Evolutionary conservation across 306 rosid genomes (phyloP).

Genomic region (Dryas alaskensis): DNA sequence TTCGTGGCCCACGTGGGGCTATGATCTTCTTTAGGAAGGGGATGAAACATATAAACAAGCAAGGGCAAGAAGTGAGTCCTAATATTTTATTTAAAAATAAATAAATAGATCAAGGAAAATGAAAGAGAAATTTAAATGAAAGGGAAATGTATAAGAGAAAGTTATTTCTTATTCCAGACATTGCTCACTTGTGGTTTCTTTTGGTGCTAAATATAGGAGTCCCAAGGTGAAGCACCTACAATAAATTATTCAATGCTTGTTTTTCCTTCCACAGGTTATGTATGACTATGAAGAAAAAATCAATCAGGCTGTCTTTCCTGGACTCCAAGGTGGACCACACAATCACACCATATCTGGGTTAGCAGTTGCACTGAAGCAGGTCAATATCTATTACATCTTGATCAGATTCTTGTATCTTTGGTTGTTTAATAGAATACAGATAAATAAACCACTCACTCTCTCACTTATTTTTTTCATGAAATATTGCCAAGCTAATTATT

Average conservation of each 20-base stretch:
- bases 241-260: conserved; percentile 21
- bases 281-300: conserved; percentile 81
- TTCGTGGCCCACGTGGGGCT: conserved; percentile 98
- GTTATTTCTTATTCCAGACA: not conserved
- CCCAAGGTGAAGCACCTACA: conserved; percentile 24
- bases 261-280: conserved; percentile 48
- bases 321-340: conserved; percentile 98
- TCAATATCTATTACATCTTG: conserved; percentile 17
- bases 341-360: conserved; percentile 84
- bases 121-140: not conserved
- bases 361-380: conserved; percentile 94
- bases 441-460: too few species aligned
- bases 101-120: not conserved
- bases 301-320: conserved; percentile 93
- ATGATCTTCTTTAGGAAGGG: conserved; percentile 97
- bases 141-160: conserved; percentile 4
- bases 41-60: conserved; percentile 74
- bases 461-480: too few species aligned
- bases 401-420: not conserved
- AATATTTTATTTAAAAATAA: conserved; percentile 5
- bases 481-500: not conserved
- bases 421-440: not conserved
- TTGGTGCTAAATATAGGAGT: conserved; percentile 11
- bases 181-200: conserved; percentile 3
- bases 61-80: conserved; percentile 86